Evolutionary conservation across 192 early-diverging fungal species (phyloP).

Genomic region (Chytriomyces confervae): DNA sequence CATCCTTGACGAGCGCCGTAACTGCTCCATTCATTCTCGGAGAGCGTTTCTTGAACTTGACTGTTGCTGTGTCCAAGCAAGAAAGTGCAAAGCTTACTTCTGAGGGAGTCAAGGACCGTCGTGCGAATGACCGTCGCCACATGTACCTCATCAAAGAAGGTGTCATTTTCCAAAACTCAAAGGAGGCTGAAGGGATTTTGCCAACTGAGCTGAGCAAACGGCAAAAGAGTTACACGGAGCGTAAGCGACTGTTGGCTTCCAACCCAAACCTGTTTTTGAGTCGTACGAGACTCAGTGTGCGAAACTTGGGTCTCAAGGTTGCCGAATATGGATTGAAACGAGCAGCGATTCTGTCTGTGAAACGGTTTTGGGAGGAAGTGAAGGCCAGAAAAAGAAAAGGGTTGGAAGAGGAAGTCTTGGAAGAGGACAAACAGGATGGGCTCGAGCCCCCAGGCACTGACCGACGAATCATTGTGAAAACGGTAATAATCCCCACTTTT

Average conservation of each 20-base stretch:
- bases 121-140: constrained; percentile 80
- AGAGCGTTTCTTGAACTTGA: constrained; percentile 83
- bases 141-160: constrained; percentile 92
- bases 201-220: constrained; percentile 83
- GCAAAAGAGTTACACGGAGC: constrained; percentile 77
- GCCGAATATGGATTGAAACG: constrained; percentile 73
- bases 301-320: constrained; percentile 78
- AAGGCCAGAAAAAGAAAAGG: constrained; percentile 40
- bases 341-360: constrained; percentile 41
- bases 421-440: constrained; percentile 72
- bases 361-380: constrained; percentile 60
- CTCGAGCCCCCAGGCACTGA: constrained; percentile 38
- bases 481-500: constrained; percentile 14
- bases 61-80: constrained; percentile 75
- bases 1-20: constrained; percentile 61
- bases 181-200: constrained; percentile 71
- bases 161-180: constrained; percentile 84
- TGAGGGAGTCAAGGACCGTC: constrained; percentile 63
- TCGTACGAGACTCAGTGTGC: constrained; percentile 85
- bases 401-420: constrained; percentile 67
- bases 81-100: constrained; percentile 72
- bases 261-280: constrained; percentile 92
- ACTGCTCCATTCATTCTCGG: constrained; percentile 72
- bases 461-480: constrained; percentile 60
- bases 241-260: constrained; percentile 78